phyloP scores from a whole-genome alignment of 2,329 filamentous ascomycete genomes.

The Endoconidiophora laricicola region DNA sequence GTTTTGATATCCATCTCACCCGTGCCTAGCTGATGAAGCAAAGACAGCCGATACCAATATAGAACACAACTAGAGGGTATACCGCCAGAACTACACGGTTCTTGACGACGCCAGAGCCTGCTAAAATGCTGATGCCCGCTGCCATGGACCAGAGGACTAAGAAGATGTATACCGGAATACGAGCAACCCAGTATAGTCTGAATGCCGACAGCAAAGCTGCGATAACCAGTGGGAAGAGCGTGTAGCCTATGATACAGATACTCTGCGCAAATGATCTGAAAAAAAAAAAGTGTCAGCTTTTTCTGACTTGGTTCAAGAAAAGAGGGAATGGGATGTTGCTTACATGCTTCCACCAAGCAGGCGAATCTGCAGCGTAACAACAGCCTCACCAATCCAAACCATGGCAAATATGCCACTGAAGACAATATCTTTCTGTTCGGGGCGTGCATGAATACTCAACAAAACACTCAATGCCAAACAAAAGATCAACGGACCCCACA shows the following conservation, averaged over 20 bases:
- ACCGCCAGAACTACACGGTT: conserved; percentile 89
- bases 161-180: conserved; percentile 80
- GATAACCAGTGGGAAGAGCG: conserved; percentile 88
- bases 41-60: conserved; percentile 77
- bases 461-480: conserved; percentile 78
- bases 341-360: conserved; percentile 93
- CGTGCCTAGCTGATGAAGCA: conserved; percentile 76
- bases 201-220: conserved; percentile 79
- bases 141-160: conserved; percentile 86
- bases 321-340: conserved; percentile 23
- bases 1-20: no score
- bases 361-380: conserved; percentile 97
- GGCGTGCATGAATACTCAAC: conserved; percentile 63
- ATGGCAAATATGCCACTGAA: conserved; percentile 95
- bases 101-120: conserved; percentile 86
- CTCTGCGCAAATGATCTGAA: conserved; percentile 90
- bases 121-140: conserved; percentile 87
- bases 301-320: neutral
- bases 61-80: conserved; percentile 90
- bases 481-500: conserved; percentile 94
- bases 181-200: conserved; percentile 57
- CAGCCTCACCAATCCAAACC: conserved; percentile 91
- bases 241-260: conserved; percentile 96
- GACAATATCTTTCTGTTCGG: conserved; percentile 69
- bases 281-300: conserved; percentile 1